Percentiles rank a stretch among this genome's conserved stretches.
phyloP scores from a whole-genome alignment of 129 eudicot species.

The Silybum marianum region DNA sequence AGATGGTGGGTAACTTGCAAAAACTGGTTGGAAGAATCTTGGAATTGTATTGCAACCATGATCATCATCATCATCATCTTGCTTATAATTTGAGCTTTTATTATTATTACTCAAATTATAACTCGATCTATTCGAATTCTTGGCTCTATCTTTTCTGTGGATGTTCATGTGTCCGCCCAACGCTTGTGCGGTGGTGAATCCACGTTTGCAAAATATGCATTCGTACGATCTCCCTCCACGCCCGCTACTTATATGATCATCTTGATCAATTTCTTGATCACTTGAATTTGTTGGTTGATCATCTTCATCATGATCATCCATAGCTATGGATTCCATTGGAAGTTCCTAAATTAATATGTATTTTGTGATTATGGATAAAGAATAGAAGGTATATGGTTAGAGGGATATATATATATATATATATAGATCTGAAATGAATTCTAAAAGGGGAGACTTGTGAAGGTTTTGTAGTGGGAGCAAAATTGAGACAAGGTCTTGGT shows the following conservation, averaged over 20 bases:
- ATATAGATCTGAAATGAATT: not conserved
- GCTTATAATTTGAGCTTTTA: slow-evolving; percentile 32
- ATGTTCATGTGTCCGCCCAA: slow-evolving; percentile 92
- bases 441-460: not conserved
- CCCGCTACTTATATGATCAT: slow-evolving; percentile 28
- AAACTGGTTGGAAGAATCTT: slow-evolving; percentile 45
- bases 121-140: slow-evolving; percentile 25
- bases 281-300: slow-evolving; percentile 28
- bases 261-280: slow-evolving; percentile 46
- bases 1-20: slow-evolving; percentile 35
- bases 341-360: not conserved
- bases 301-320: slow-evolving; percentile 29
- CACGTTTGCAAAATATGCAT: slow-evolving; percentile 81
- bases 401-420: not conserved
- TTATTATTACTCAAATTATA: not conserved
- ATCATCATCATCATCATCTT: slow-evolving; percentile 15
- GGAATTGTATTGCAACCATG: slow-evolving; percentile 31
- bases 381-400: slow-evolving; percentile 16
- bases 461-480: not conserved
- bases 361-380: slow-evolving; percentile 21
- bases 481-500: slow-evolving; percentile 32
- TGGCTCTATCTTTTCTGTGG: slow-evolving; percentile 73
- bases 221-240: slow-evolving; percentile 56
- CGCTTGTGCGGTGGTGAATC: slow-evolving; percentile 85
- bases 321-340: slow-evolving; percentile 35